phyloP scores from a whole-genome alignment of 306 rosid genomes.

The Cucurbita moschata region DNA sequence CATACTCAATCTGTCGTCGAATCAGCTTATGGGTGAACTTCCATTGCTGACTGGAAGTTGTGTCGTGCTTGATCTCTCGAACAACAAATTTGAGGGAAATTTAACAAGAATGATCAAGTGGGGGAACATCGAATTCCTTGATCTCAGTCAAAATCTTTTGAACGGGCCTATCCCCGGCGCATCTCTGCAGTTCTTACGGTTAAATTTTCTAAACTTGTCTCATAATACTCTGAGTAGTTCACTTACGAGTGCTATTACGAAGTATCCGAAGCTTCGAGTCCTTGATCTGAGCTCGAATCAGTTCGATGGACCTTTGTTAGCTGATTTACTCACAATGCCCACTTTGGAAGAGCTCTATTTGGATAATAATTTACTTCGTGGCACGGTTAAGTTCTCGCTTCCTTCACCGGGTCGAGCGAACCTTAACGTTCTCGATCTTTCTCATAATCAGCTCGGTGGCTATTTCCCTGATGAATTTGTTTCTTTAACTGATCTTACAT shows the following conservation, averaged over 20 bases:
- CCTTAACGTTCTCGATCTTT: slow-evolving; percentile 72
- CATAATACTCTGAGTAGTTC: slow-evolving; percentile 47
- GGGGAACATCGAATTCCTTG: slow-evolving; percentile 86
- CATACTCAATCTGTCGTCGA: slow-evolving; percentile 62
- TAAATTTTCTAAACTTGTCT: slow-evolving; percentile 67
- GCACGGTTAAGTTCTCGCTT: slow-evolving; percentile 43
- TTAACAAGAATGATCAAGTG: slow-evolving; percentile 64
- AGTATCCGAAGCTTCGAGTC: slow-evolving; percentile 70
- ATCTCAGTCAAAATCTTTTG: slow-evolving; percentile 73
- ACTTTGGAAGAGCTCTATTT: slow-evolving; percentile 79
- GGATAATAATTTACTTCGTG: slow-evolving; percentile 50
- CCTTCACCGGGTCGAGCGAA: slow-evolving; percentile 37
- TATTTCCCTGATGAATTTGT: slow-evolving; percentile 74
- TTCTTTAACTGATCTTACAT: slow-evolving; percentile 41
- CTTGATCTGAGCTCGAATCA: slow-evolving; percentile 84
- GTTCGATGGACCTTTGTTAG: slow-evolving; percentile 43
- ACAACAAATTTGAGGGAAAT: slow-evolving; percentile 69
- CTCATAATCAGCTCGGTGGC: slow-evolving; percentile 60
- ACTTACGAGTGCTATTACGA: slow-evolving; percentile 52
- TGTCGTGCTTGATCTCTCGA: slow-evolving; percentile 79
- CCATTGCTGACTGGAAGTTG: slow-evolving; percentile 89
- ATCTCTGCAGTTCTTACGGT: slow-evolving; percentile 72
- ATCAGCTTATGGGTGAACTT: slow-evolving; percentile 58
- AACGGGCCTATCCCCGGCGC: slow-evolving; percentile 62
- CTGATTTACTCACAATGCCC: slow-evolving; percentile 45